These are phyloP conservation scores for Rhodotorula taiwanensis DNA, from an alignment of 768 basidiomycete genomes.

Conservation along the genomic window DNA sequence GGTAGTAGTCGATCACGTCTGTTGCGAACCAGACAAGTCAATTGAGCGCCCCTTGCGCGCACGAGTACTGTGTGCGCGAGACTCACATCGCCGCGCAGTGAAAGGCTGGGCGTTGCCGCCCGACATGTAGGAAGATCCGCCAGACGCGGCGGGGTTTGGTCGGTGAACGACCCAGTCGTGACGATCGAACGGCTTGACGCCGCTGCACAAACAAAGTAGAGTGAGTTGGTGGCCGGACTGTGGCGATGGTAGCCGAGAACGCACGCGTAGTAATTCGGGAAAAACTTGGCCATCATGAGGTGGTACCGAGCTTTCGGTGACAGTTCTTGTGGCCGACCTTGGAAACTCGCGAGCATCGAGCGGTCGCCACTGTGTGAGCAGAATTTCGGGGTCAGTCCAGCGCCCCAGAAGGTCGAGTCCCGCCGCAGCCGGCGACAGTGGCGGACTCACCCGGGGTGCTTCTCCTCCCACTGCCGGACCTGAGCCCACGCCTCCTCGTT, in stretches of 20 bases:
- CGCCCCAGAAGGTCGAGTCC: background rate
- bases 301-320: slow-evolving; percentile 89
- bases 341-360: slow-evolving; percentile 72
- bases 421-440: background rate
- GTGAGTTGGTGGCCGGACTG: background rate
- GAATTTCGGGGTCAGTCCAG: background rate
- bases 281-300: slow-evolving; percentile 76
- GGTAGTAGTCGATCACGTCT: slow-evolving; percentile 96
- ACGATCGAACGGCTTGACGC: slow-evolving; percentile 90
- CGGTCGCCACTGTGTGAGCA: slow-evolving; percentile 54
- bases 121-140: slow-evolving; percentile 26
- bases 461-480: slow-evolving; percentile 85
- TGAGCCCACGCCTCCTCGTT: slow-evolving; percentile 96
- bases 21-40: slow-evolving; percentile 51
- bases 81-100: slow-evolving; percentile 33
- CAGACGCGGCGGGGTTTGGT: slow-evolving; percentile 55
- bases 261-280: slow-evolving; percentile 85
- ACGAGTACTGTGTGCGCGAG: slow-evolving; percentile 49
- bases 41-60: background rate
- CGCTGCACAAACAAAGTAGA: slow-evolving; percentile 51
- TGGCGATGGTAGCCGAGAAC: slow-evolving; percentile 40
- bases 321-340: slow-evolving; percentile 81
- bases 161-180: slow-evolving; percentile 96
- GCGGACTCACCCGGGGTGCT: slow-evolving; percentile 52
- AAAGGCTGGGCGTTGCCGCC: slow-evolving; percentile 17